phyloP scores from a whole-genome alignment of 1,284 basidiomycete species.

The Schizophyllum amplum region DNA sequence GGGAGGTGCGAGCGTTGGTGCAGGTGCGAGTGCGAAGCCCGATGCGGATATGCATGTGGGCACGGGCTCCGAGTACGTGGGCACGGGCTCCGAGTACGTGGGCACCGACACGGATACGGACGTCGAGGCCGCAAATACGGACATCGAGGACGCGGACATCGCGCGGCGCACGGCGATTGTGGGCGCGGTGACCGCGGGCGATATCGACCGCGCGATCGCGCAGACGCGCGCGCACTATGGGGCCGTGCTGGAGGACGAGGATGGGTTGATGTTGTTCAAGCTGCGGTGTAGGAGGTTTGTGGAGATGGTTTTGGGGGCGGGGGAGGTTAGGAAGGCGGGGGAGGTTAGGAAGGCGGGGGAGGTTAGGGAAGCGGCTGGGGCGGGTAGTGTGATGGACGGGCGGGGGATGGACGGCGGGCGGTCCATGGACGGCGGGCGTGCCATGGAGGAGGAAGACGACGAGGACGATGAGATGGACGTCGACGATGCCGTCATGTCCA shows the following conservation, averaged over 20 bases:
- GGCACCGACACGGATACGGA: constrained; percentile 24
- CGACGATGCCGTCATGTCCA: not conserved
- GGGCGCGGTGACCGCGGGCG: constrained; percentile 56
- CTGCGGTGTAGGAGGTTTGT: constrained; percentile 77
- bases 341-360: constrained; percentile 36
- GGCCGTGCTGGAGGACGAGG: constrained; percentile 54
- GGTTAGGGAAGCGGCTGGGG: constrained; percentile 46
- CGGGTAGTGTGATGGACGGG: no score
- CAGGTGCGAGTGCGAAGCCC: no score
- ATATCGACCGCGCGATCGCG: constrained; percentile 62
- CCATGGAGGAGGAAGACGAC: constrained; percentile 3
- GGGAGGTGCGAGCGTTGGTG: not conserved
- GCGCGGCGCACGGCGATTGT: constrained; percentile 63
- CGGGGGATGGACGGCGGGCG: constrained; percentile 15
- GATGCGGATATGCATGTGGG: constrained; percentile 11
- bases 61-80: not conserved
- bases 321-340: constrained; percentile 49
- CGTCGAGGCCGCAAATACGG: constrained; percentile 33
- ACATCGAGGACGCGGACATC: constrained; percentile 35
- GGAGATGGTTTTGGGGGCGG: constrained; percentile 64
- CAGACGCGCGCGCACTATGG: constrained; percentile 50
- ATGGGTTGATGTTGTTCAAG: constrained; percentile 65
- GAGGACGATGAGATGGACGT: not conserved
- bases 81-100: not conserved
- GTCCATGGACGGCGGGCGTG: constrained; percentile 14